phyloP scores from a whole-genome alignment of 176 grass and related monocot genomes.

The Guadua angustifolia region DNA sequence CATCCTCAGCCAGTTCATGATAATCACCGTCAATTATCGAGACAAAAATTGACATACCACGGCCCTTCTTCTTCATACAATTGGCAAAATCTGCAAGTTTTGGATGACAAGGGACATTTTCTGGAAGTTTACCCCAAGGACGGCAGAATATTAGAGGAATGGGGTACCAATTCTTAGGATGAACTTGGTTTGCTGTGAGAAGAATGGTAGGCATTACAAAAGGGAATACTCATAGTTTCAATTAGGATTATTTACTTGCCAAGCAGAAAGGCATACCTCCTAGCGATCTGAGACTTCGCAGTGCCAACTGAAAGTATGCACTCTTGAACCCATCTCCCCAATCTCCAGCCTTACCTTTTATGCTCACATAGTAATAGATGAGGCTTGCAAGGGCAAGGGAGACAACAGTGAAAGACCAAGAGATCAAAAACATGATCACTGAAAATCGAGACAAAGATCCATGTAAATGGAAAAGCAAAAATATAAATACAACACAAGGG shows the following conservation, averaged over 20 bases:
- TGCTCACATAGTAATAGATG: constrained; percentile 98
- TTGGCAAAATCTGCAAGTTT: constrained; percentile 99
- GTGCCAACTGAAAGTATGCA: constrained; percentile 94
- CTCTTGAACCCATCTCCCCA: constrained; percentile 99
- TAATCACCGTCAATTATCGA: constrained; percentile 96
- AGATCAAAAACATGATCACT: constrained; percentile 99
- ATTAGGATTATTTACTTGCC: constrained; percentile 32
- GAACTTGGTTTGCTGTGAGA: constrained; percentile 87
- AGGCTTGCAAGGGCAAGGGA: constrained; percentile 93
- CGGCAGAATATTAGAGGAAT: constrained; percentile 97
- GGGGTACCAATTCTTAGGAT: constrained; percentile 99
- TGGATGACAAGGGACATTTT: constrained; percentile 96
- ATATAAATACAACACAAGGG: background rate
- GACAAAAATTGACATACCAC: constrained; percentile 97
- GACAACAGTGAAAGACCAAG: constrained; percentile 94
- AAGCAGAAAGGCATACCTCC: constrained; percentile 69
- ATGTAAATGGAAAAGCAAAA: constrained; percentile 38
- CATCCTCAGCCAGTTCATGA: constrained; percentile 88
- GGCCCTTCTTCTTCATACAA: constrained; percentile 98
- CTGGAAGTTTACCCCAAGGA: constrained; percentile 97
- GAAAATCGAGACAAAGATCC: constrained; percentile 42
- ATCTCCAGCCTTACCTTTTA: constrained; percentile 96
- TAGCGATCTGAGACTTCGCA: constrained; percentile 89
- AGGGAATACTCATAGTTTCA: background rate
- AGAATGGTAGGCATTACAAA: constrained; percentile 38